These are phyloP conservation scores for Spencermartinsiella europaea DNA, from an alignment of 805 yeast species.

Conservation along the genomic window DNA sequence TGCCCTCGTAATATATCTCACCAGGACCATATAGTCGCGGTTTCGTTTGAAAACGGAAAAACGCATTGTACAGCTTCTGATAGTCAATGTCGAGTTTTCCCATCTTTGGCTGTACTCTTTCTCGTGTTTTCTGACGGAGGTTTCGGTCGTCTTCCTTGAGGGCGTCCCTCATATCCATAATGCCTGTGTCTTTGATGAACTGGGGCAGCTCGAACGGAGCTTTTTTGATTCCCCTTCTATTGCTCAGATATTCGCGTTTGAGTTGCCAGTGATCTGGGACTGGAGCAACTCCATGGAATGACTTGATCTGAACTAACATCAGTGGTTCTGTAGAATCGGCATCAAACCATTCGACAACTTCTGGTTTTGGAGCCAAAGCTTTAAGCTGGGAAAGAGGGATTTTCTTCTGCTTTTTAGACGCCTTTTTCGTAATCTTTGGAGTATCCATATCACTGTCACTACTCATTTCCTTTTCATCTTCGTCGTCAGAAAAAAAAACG, in stretches of 20 bases:
- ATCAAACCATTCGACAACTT: conserved; percentile 80
- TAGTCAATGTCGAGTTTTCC: conserved; percentile 84
- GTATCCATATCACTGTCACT: conserved; percentile 12
- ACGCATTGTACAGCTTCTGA: conserved; percentile 75
- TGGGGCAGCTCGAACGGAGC: conserved; percentile 73
- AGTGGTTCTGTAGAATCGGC: conserved; percentile 78
- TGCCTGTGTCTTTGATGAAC: conserved; percentile 76
- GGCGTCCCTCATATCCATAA: conserved; percentile 76
- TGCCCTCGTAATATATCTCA: conserved; percentile 73
- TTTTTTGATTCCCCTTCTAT: conserved; percentile 60
- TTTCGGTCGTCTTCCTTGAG: conserved; percentile 44
- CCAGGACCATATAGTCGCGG: conserved; percentile 72
- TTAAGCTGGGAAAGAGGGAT: conserved; percentile 67
- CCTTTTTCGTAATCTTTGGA: conserved; percentile 38
- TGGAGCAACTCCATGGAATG: conserved; percentile 58
- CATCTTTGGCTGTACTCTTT: conserved; percentile 83
- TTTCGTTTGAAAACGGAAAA: conserved; percentile 72
- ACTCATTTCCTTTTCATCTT: conserved; percentile 26
- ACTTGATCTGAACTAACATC: conserved; percentile 58
- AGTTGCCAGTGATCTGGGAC: conserved; percentile 84
- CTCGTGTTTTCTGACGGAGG: conserved; percentile 70
- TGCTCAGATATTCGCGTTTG: conserved; percentile 67
- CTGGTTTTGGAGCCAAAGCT: conserved; percentile 55
- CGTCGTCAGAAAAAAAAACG: conserved; percentile 33
- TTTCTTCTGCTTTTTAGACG: conserved; percentile 47